Conservation (phyloP, 805 yeast species). For the Pichia eremophila region DNA sequence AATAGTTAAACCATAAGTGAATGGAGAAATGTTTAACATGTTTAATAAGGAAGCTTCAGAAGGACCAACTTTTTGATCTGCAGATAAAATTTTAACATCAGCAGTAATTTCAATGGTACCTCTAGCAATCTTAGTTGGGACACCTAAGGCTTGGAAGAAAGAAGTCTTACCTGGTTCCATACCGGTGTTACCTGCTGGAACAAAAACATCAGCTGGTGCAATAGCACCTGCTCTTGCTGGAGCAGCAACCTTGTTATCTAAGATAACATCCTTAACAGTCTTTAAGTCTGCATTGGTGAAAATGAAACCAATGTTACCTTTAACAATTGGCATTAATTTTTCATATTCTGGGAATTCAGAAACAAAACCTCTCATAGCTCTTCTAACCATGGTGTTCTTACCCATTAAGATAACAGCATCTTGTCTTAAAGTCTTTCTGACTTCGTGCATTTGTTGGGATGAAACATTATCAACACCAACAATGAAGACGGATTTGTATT, state of each 20-base stretch:
- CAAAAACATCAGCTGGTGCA: constrained; percentile 96
- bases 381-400: constrained; percentile 99
- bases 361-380: constrained; percentile 96
- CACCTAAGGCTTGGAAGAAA: constrained; percentile 99
- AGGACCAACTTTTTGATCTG: constrained; percentile 88
- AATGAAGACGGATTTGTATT: constrained; percentile 95
- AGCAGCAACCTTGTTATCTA: constrained; percentile 96
- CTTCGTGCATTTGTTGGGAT: constrained; percentile 99
- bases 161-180: constrained; percentile 99
- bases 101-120: constrained; percentile 99
- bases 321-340: constrained; percentile 88
- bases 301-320: constrained; percentile 98
- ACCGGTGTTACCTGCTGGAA: constrained; percentile 99
- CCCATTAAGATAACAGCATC: constrained; percentile 97
- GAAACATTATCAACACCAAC: constrained; percentile 99
- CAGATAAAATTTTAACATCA: constrained; percentile 91
- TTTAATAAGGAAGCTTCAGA: constrained; percentile 98
- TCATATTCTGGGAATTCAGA: constrained; percentile 93
- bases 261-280: constrained; percentile 78
- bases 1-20: constrained; percentile 96
- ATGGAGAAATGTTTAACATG: constrained; percentile 99
- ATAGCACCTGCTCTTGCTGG: constrained; percentile 99
- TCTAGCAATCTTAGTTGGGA: constrained; percentile 99
- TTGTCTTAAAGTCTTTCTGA: constrained; percentile 94
- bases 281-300: constrained; percentile 96